Evolutionary conservation across 192 early-diverging fungal species (phyloP), one percentile per base, ranked within the genome.

Genomic region (Geranomyces variabilis): DNA sequence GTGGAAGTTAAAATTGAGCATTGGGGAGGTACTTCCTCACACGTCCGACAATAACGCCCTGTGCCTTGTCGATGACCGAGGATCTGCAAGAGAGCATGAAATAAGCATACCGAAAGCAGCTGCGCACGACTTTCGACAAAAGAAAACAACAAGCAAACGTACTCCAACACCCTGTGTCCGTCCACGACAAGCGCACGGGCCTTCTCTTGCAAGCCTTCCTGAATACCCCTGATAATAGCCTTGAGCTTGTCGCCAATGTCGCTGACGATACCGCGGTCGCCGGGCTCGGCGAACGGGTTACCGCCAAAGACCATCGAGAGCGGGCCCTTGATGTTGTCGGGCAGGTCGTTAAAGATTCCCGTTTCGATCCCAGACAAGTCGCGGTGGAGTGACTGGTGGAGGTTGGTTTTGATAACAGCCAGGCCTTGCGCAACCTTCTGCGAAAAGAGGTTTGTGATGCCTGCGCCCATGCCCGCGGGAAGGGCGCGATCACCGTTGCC

Each of bases 271-370:
- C 70, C 70, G 7, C 69, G 56, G 22, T 72, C 21, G 34, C 63
- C 63, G 5, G 31, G 58, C n/a, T 29, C 47, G 14, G 28, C 51
- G 55, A 67, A 56, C 4, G 71, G 64, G 64, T 66, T 60, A 13
- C 65, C 65, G 26, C 71, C 71, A 67, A 74, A 74, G 19, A 74
- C 71, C 0, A 57, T 26, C 34, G 66, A 29, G 5, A 74, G 43
- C 2, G 71, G 71, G 3, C 71, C 71, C 10, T 53, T 46, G 41
- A 74, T 67, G 44, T 57, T 33, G 31, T 53, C 36, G 48, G 71
- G 71, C 14, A 74, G 63, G 36, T 65, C 53, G 24, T 46, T n/a
- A 28, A 66, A 74, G 6, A 74, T 14, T 45, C 7, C 9, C 8
- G 63, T 1, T 45, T 74, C 71, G 47, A 66, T 57, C 1, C 14